Base-by-base conservation (phyloP, 352 stramenopile genomes). In the Phytophthora melonis region DNA sequence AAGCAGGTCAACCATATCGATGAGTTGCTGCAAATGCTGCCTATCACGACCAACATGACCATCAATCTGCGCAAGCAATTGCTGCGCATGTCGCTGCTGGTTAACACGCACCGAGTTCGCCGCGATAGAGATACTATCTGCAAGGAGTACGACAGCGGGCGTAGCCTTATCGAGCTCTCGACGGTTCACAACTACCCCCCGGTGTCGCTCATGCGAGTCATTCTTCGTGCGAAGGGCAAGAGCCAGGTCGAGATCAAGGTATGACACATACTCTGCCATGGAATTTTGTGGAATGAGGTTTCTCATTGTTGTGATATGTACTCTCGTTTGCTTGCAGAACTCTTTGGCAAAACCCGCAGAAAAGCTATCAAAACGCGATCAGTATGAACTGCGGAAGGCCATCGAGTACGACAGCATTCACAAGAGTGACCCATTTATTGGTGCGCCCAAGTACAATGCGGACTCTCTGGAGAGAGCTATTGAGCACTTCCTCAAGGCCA, bases 41-140 rank as follows among this genome's bases (percentile, higher is more conserved):
- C 89, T 21, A 96, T 96, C 72, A 94, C 87, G 9, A 88, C 89
- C 64, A 96, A 96, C 66, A 91, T 96, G 84, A 96, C 89, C 30
- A 84, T 96, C 39, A 96, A 96, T 60, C 66, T 96, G 68, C 83
- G 87, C 55, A 96, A 96, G 69, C 89, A 96, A 72, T 58, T 96
- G 45, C 84, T 93, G 77, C 87, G 89, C 47, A 94, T 94, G 87
- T 94, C 87, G 45, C 73, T 96, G 50, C 63, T 96, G 19, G 87
- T 96, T n/a, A 96, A 96, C 62, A 94, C 89, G 57, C 87, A 94
- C 67, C 89, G 89, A 66, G 87, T 96, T 4, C 87, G 88, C 27
- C 84, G 84, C 23, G 77, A 90, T 53, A 84, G 78, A 25, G 34
- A 63, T 34, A 78, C 80, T 55, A 94, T 96, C 70, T 81, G 78